Conservation (phyloP, 2,329 filamentous ascomycete species). For the Thelonectria rubi region DNA sequence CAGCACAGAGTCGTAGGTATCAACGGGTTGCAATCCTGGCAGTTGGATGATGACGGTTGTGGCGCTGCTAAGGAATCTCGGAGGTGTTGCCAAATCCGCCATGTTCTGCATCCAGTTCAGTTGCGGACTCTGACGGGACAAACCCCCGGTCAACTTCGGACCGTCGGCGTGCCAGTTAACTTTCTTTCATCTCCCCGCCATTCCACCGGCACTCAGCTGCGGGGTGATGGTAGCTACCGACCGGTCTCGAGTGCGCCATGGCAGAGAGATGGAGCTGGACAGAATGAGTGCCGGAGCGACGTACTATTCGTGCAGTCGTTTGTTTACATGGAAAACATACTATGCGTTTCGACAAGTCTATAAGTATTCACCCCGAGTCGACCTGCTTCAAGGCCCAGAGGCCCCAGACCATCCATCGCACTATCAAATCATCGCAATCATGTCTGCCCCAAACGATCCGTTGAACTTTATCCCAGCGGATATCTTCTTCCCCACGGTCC, state of each 20-base stretch:
- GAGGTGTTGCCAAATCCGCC: background rate
- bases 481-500: conserved; percentile 1
- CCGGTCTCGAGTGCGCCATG: background rate
- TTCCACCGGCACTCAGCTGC: background rate
- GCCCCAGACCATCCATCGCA: background rate
- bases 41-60: no score
- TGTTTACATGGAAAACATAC: no score
- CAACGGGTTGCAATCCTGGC: no score
- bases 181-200: background rate
- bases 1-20: background rate
- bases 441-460: conserved; percentile 2
- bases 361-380: no score
- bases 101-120: background rate
- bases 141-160: background rate
- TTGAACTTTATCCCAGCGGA: conserved; percentile 11
- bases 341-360: no score
- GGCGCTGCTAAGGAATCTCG: no score
- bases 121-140: background rate
- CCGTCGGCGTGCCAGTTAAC: background rate
- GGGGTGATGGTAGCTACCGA: background rate
- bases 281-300: background rate
- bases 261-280: background rate
- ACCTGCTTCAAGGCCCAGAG: background rate
- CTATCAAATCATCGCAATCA: background rate
- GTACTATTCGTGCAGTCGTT: no score